These are phyloP conservation scores for Hypsizygus marmoreus DNA, from an alignment of 768 basidiomycete species.

Conservation along the genomic window DNA sequence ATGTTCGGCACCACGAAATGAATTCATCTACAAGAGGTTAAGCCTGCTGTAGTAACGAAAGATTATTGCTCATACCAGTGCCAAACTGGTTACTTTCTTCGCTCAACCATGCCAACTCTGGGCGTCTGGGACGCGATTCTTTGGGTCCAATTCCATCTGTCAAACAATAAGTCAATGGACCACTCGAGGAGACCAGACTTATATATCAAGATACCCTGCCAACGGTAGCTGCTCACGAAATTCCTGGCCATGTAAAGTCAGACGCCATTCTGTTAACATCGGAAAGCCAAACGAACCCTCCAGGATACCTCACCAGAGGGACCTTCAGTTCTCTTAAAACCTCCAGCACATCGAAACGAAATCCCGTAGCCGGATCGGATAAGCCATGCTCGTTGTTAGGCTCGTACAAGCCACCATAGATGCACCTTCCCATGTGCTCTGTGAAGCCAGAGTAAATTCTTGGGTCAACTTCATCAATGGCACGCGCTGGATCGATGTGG, in stretches of 20 bases:
- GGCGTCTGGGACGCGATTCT: slow-evolving; percentile 48
- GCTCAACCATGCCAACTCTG: slow-evolving; percentile 62
- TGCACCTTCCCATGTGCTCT: slow-evolving; percentile 61
- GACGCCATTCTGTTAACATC: background rate
- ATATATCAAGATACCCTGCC: slow-evolving; percentile 38
- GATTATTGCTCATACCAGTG: slow-evolving; percentile 33
- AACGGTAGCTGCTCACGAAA: slow-evolving; percentile 56
- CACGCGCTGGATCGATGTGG: slow-evolving; percentile 41
- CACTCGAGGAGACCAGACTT: background rate
- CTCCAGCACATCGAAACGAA: slow-evolving; percentile 51
- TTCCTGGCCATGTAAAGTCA: slow-evolving; percentile 30
- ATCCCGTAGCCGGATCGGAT: slow-evolving; percentile 43
- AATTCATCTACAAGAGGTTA: slow-evolving; percentile 40
- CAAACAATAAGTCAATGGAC: background rate
- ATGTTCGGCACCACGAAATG: slow-evolving; percentile 53
- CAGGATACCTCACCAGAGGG: slow-evolving; percentile 54
- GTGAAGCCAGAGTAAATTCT: slow-evolving; percentile 64
- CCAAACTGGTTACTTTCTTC: slow-evolving; percentile 66
- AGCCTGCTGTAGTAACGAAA: background rate
- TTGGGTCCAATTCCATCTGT: slow-evolving; percentile 57
- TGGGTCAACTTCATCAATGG: slow-evolving; percentile 45
- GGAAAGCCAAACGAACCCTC: slow-evolving; percentile 35
- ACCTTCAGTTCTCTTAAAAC: slow-evolving; percentile 47
- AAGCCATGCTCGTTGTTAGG: slow-evolving; percentile 36
- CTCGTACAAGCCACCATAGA: slow-evolving; percentile 52